Base-by-base conservation (phyloP, 305 asterid species). In the Fraxinus albicans region DNA sequence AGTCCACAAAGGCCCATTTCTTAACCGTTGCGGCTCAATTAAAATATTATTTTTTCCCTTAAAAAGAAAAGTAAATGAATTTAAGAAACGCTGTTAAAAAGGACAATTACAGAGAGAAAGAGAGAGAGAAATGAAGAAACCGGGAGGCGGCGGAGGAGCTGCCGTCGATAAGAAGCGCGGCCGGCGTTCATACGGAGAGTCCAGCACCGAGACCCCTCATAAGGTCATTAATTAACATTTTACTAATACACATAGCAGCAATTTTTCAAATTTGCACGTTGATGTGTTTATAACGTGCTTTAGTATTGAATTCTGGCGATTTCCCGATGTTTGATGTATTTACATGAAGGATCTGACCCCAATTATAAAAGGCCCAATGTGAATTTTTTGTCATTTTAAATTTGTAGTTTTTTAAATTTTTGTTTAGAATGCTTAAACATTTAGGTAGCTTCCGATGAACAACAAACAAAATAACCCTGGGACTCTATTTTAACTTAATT, bases 101-200 rank as follows among this genome's bases (percentile, higher is more conserved):
- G 19, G 19, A 47, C 58, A 15, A 47, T 47, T 47, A 47, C 4
- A 44, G 17, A 79, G 79, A 33, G 88, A 84, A 25, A 25, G 79
- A 81, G 35, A 55, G 19, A 73, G 58, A 67, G 85, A 78, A 77
- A 91, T 92, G 95, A 92, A 92, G 92, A 92, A 89, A 87, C 79
- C 91, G 17, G 81, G 91, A 81, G 93, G 93, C 77, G 85, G 88
- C 25, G 90, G 90, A 19, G 89, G 90, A 83, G 89, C 90, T 44
- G 90, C 94, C 88, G 88, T 87, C 58, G 94, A 93, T 44, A 93
- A 91, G 81, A 93, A 91, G 93, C 87, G 91, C 79, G 87, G 88
- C 75, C 88, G 97, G 35, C 95, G 94, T 81, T 87, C 91, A 3
- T 75, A 81, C 76, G 85, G 87, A 8, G 90, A 92, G 75, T 88